Percentiles rank a stretch among this genome's conserved stretches.
Evolutionary conservation across 805 yeast species (phyloP).

Genomic region (Starmerella scarabaei): DNA sequence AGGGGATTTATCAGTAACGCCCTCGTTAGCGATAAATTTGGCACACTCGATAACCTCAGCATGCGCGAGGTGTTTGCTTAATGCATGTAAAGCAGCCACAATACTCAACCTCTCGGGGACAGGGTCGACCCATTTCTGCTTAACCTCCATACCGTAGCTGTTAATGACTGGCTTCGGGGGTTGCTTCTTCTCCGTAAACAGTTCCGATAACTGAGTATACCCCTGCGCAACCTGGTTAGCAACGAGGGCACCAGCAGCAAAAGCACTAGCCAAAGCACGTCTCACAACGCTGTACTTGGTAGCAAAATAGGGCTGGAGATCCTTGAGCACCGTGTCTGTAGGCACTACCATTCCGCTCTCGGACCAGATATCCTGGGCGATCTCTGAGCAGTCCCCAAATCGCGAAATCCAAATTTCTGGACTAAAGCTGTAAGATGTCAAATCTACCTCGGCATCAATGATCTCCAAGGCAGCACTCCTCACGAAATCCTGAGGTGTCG

Average conservation of each 20-base stretch:
- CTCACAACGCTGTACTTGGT: conserved; percentile 39
- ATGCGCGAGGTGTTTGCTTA: conserved; percentile 36
- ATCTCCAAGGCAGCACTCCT: conserved; percentile 71
- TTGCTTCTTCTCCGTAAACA: conserved; percentile 45
- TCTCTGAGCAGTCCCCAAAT: conserved; percentile 51
- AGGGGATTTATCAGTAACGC: conserved; percentile 59
- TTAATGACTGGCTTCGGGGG: conserved; percentile 34
- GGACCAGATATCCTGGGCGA: conserved; percentile 76
- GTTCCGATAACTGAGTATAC: conserved; percentile 36
- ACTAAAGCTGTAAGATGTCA: conserved; percentile 35
- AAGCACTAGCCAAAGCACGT: conserved; percentile 55
- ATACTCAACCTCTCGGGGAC: conserved; percentile 82
- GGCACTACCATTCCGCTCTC: conserved; percentile 51
- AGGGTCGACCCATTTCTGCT: conserved; percentile 50
- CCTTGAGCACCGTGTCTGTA: conserved; percentile 25
- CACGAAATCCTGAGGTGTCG: conserved; percentile 57
- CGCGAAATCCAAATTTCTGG: conserved; percentile 67
- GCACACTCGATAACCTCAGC: conserved; percentile 18
- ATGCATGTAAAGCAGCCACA: conserved; percentile 50
- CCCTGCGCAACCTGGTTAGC: conserved; percentile 23
- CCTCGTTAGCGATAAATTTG: conserved; percentile 38
- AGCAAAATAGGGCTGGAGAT: conserved; percentile 40
- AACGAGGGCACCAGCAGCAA: conserved; percentile 33
- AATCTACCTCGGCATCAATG: conserved; percentile 62
- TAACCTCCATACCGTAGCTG: conserved; percentile 64